phyloP scores from a whole-genome alignment of 257 asterid species.

The Lycium barbarum region DNA sequence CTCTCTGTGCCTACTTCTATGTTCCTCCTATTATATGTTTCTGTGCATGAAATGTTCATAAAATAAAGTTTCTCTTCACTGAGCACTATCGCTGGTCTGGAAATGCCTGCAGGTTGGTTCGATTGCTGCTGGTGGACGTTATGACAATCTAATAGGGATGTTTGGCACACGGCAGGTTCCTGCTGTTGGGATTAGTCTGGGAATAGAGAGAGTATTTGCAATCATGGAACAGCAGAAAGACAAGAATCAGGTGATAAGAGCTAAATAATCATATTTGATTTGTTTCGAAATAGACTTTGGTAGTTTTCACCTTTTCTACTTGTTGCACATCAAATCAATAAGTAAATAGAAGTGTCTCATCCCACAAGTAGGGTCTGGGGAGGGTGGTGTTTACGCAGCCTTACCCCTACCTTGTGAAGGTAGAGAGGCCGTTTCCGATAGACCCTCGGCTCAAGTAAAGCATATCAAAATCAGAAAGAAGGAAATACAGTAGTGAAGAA shows the following conservation, averaged over 20 bases:
- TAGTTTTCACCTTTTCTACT: conserved; percentile 19
- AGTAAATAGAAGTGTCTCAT: neutral
- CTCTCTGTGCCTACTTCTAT: neutral
- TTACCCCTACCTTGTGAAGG: too few species aligned
- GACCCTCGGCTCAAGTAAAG: too few species aligned
- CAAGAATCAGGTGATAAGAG: conserved; percentile 60
- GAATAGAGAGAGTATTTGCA: conserved; percentile 89
- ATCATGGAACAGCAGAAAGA: conserved; percentile 86
- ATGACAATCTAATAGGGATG: conserved; percentile 87
- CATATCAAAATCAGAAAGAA: too few species aligned
- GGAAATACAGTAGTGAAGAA: too few species aligned
- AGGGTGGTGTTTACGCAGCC: too few species aligned
- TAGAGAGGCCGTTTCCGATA: too few species aligned
- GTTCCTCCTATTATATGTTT: neutral
- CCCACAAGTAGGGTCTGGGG: too few species aligned
- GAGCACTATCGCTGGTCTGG: conserved; percentile 20
- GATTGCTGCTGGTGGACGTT: conserved; percentile 98
- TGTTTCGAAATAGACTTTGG: neutral
- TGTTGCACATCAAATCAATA: neutral
- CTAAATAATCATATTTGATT: conserved; percentile 5
- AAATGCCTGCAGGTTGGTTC: conserved; percentile 79
- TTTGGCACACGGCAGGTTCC: conserved; percentile 91
- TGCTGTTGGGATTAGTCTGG: conserved; percentile 93
- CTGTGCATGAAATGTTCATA: conserved; percentile 20
- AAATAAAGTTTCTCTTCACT: neutral